phyloP scores from a whole-genome alignment of 257 asterid species.

The Hygrophila difformis region DNA sequence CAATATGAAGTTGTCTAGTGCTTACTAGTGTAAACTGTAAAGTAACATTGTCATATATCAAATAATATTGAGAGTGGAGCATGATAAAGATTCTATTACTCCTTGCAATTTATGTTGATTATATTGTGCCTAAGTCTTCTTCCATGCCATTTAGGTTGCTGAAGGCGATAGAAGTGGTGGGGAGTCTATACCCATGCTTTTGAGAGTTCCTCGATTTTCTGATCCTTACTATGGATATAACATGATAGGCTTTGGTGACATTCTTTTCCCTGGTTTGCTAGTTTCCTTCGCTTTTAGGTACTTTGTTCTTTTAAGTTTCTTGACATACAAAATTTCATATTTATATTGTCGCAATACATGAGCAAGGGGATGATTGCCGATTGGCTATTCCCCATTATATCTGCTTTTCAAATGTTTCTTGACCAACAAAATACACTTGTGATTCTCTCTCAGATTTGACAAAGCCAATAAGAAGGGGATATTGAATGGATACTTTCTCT shows the following conservation, averaged over 20 bases:
- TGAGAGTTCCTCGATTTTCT: constrained; percentile 76
- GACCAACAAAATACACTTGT: constrained; percentile 12
- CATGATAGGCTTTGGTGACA: constrained; percentile 98
- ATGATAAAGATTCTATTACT: no score
- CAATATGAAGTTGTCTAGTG: no score
- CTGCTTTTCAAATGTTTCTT: constrained; percentile 1
- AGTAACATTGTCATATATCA: no score
- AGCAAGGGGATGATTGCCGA: constrained; percentile 3
- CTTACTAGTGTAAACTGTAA: no score
- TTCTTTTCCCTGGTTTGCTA: constrained; percentile 87
- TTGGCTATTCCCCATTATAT: neutral
- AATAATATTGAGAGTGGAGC: no score
- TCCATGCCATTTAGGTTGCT: constrained; percentile 61
- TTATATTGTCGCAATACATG: no score
- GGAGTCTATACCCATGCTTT: constrained; percentile 97
- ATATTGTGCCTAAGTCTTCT: constrained; percentile 1
- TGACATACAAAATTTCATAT: no score
- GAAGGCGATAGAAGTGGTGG: constrained; percentile 84
- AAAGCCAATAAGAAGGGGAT: constrained; percentile 59
- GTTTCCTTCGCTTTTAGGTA: constrained; percentile 72
- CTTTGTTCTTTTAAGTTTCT: constrained; percentile 2
- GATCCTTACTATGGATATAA: constrained; percentile 94
- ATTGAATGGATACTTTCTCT: constrained; percentile 74
- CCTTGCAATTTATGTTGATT: constrained; percentile 8
- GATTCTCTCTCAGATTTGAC: constrained; percentile 62